Percentiles rank a stretch among this genome's conserved stretches.
phyloP scores from a whole-genome alignment of 495 filamentous ascomycete genomes.

The Diplogelasinospora grovesii region DNA sequence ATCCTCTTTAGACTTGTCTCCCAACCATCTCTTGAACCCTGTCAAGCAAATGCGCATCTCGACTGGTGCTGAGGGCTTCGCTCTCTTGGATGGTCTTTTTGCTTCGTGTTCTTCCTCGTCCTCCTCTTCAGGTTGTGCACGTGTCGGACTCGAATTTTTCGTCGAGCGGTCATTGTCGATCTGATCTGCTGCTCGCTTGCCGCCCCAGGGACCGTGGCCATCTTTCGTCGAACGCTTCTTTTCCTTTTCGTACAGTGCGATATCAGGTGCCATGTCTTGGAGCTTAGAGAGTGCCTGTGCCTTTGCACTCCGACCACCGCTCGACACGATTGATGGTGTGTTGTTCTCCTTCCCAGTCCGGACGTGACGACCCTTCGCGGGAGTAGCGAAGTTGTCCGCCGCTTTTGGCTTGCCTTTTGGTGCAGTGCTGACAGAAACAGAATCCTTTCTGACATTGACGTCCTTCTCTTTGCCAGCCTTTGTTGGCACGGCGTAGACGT shows the following conservation, averaged over 20 bases:
- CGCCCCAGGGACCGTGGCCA: constrained; percentile 66
- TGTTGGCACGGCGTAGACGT: constrained; percentile 16
- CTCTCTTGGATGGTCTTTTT: constrained; percentile 49
- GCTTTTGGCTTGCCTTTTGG: constrained; percentile 4
- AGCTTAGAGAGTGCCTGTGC: constrained; percentile 68
- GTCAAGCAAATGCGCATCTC: constrained; percentile 70
- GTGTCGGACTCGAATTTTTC: constrained; percentile 26
- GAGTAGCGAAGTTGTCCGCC: constrained; percentile 27
- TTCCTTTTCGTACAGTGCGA: constrained; percentile 88
- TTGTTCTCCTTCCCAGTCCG: constrained; percentile 73
- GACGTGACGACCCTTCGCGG: constrained; percentile 35
- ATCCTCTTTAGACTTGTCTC: constrained; percentile 61
- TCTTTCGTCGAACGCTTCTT: constrained; percentile 68
- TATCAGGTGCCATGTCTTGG: constrained; percentile 71
- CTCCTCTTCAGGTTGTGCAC: constrained; percentile 35
- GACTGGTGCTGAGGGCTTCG: constrained; percentile 53
- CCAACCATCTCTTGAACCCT: constrained; percentile 70
- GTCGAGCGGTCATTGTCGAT: constrained; percentile 43
- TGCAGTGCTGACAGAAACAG: constrained; percentile 8
- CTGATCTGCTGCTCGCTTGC: constrained; percentile 54
- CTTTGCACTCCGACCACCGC: constrained; percentile 79
- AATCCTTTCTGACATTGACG: constrained; percentile 21
- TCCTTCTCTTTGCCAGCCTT: constrained; percentile 24
- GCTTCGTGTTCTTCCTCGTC: constrained; percentile 44
- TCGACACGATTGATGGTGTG: constrained; percentile 60